These are phyloP conservation scores for Panicum miliaceum DNA, from an alignment of 176 grass and related monocot species.

Conservation along the genomic window DNA sequence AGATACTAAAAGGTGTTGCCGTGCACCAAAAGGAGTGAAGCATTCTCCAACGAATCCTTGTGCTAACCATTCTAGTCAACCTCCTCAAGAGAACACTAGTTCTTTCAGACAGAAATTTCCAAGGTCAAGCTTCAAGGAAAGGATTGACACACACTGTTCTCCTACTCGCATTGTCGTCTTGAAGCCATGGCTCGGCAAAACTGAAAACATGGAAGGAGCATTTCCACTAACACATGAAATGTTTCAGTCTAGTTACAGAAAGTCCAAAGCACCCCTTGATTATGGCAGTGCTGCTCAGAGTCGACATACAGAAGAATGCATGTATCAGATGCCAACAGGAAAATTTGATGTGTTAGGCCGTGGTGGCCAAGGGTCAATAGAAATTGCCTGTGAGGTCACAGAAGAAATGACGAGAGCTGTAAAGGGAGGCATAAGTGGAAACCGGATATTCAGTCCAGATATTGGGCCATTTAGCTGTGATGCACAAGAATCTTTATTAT, in stretches of 20 bases:
- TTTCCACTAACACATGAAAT: slow-evolving; percentile 42
- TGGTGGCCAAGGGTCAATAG: slow-evolving; percentile 51
- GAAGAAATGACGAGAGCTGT: slow-evolving; percentile 54
- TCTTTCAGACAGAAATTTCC: slow-evolving; percentile 54
- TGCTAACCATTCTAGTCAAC: slow-evolving; percentile 14
- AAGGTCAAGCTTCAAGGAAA: slow-evolving; percentile 41
- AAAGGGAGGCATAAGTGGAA: slow-evolving; percentile 38
- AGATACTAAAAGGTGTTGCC: slow-evolving; percentile 15
- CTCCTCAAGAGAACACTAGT: slow-evolving; percentile 34
- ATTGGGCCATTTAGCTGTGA: background rate
- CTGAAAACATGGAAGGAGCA: slow-evolving; percentile 53
- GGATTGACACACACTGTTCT: slow-evolving; percentile 33
- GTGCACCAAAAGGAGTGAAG: slow-evolving; percentile 31
- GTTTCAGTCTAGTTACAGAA: slow-evolving; percentile 47
- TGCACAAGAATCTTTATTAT: slow-evolving; percentile 22
- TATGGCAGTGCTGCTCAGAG: slow-evolving; percentile 36
- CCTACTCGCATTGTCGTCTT: slow-evolving; percentile 70
- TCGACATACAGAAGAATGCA: slow-evolving; percentile 37
- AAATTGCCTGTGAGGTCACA: slow-evolving; percentile 61
- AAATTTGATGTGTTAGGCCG: background rate
- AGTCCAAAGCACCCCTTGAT: slow-evolving; percentile 14
- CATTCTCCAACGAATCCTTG: slow-evolving; percentile 50
- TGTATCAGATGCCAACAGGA: background rate
- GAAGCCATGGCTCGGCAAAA: slow-evolving; percentile 71
- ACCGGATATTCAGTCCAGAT: slow-evolving; percentile 33